Base-by-base conservation (phyloP, 768 basidiomycete species). In the Naematelia encephala region DNA sequence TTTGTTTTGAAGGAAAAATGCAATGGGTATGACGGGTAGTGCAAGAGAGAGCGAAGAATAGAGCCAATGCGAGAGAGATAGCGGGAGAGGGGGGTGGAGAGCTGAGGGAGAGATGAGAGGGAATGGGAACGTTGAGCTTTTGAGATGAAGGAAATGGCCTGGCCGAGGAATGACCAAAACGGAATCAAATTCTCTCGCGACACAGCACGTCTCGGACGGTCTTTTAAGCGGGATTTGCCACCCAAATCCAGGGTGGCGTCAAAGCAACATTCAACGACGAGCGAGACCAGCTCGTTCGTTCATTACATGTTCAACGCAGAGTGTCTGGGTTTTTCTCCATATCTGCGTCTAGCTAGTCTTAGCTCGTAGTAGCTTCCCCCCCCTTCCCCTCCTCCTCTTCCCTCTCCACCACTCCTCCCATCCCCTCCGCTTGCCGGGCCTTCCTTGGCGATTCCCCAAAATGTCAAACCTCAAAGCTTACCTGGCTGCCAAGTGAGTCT, bases 381-480 rank as follows among this genome's bases (percentile, higher is more conserved):
- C 16, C 34, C 8, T 39, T 8, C 34, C 34, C 8, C 34, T 39
- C 34, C 8, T 8, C 46, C 46, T 19, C 23, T 47, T 47, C 8
- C 16, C 34, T 8, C 8, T 39, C 34, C 34, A 8, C 34, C 34
- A 16, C 34, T 8, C 34, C 34, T n/a, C 34, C 16, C 34, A 39
- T 39, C 34, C 34, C 34, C 34, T 39, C 8, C n/a, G n/a, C n/a
- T n/a, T n/a, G n/a, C n/a, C n/a, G n/a, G n/a, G n/a, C n/a, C n/a
- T n/a, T n/a, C n/a, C n/a, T n/a, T n/a, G n/a, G n/a, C n/a, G 34
- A 27, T 12, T 21, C 5, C 39, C 21, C 60, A 68, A 8, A 39
- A 72, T 73, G 71, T 63, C 69, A 23, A 70, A 71, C 54, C 60
- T 77, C 22, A 69, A 72, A 56, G 65, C 75, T 11, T 77, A 75